Evolutionary conservation across 805 yeast species (phyloP), one percentile per base, ranked within the genome.

Genomic region (Candida morakotiae): DNA sequence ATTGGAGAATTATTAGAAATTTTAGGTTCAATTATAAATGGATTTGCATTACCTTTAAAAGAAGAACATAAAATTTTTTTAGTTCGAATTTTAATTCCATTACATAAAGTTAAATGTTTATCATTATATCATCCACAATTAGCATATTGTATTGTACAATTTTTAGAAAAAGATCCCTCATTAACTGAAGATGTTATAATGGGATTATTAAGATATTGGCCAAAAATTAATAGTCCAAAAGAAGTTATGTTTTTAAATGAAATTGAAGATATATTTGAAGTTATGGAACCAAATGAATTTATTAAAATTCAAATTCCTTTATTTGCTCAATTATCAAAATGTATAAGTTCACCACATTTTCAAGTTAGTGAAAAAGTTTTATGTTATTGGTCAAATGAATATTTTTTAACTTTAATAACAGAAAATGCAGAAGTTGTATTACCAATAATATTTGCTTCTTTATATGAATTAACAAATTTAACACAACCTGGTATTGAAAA

Each of bases 331-430:
- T 73, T 93, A 46, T 84, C 96, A 35, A 87, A 85, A 61, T 91
- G 98, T 64, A 89, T 93, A 27, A 76, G 95, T 19, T 85, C 95
- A 2, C 87, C 96, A 19, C 98, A 93, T 66, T 94, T 93, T 70
- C 98, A 93, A 71, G 96, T 93, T 18, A 84, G 94, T 40, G 98
- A 93, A 63, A 87, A 94, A 49, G 96, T 93, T 2, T 74, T 93
- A 42, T 84, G 89, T 56, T 87, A 80, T 60, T 93, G 96, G 93
- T 85, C 87, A 52, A 91, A 91, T 60, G 98, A 93, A 55, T 89
- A 87, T 64, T 89, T 93, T 59, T 76, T 89, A 46, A 83, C 88
- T 28, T 65, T 91, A 49, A 88, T 93, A 34, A 87, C 94, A 15
- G 98, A 93, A 53, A 85, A 85, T 58, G 89, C 95, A 7, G 96